phyloP scores from a whole-genome alignment of 257 asterid species.

The Misopates orontium region DNA sequence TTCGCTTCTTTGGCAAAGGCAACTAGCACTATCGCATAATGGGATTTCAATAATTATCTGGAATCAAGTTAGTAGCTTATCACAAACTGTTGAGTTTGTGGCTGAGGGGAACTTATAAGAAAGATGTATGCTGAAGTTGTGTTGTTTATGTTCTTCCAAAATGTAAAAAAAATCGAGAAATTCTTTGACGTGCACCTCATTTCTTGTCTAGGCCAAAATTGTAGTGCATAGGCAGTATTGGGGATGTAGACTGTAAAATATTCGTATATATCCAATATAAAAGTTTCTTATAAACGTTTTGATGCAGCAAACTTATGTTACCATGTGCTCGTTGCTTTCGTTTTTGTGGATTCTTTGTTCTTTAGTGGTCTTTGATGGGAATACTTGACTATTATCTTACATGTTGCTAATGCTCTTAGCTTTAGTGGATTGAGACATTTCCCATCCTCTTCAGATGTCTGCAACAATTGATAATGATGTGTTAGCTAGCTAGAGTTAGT shows the following conservation, averaged over 20 bases:
- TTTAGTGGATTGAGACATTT: too few species aligned
- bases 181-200: neutral
- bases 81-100: neutral
- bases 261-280: neutral
- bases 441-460: too few species aligned
- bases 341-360: neutral
- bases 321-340: neutral
- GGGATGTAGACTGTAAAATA: constrained; percentile 20
- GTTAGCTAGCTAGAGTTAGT: too few species aligned
- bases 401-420: too few species aligned
- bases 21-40: constrained; percentile 50
- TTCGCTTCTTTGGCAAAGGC: constrained; percentile 74
- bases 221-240: neutral
- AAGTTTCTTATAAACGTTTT: neutral
- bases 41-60: neutral
- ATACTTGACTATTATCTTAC: too few species aligned
- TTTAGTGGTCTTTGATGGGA: neutral
- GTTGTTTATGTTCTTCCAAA: neutral
- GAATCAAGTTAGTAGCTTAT: too few species aligned
- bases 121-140: neutral
- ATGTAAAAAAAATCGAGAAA: constrained; percentile 22
- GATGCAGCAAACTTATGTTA: neutral
- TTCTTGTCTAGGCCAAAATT: neutral
- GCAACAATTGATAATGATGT: too few species aligned
- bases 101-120: neutral